phyloP scores from a whole-genome alignment of 257 asterid species.

The Gardenia jasminoides region DNA sequence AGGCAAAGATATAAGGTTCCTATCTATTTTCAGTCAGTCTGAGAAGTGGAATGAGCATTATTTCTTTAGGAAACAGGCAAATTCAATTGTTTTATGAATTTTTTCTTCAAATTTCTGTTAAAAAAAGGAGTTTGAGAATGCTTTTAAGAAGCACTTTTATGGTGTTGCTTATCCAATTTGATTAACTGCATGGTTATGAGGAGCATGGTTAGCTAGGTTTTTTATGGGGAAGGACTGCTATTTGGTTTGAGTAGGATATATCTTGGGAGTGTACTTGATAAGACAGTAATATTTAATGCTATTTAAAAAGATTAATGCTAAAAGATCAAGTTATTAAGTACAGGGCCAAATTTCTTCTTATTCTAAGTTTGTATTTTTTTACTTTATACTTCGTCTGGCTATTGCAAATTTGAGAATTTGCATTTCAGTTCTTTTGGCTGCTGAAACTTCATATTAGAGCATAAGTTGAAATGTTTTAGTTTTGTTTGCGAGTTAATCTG shows the following conservation, averaged over 20 bases:
- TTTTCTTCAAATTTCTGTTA: neutral
- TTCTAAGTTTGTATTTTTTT: neutral
- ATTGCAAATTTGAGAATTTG: neutral
- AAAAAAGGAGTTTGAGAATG: no score
- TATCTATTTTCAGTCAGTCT: neutral
- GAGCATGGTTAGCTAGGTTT: neutral
- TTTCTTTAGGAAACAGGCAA: neutral
- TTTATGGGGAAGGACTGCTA: neutral
- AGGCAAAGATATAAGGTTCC: neutral
- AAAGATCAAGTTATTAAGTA: neutral
- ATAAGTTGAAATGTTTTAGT: constrained; percentile 1
- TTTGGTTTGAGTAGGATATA: neutral
- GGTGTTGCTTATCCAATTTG: no score
- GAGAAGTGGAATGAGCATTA: neutral
- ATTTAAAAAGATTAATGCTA: neutral
- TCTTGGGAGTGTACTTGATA: neutral
- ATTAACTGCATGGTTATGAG: no score
- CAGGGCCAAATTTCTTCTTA: neutral
- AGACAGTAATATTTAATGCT: neutral
- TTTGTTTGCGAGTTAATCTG: neutral
- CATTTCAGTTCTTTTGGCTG: neutral
- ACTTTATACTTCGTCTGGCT: neutral
- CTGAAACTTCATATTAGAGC: constrained; percentile 7
- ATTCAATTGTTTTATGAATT: no score
- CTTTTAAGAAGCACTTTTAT: no score